phyloP scores from a whole-genome alignment of 306 rosid genomes.

The Chamaecrista fasciculata region DNA sequence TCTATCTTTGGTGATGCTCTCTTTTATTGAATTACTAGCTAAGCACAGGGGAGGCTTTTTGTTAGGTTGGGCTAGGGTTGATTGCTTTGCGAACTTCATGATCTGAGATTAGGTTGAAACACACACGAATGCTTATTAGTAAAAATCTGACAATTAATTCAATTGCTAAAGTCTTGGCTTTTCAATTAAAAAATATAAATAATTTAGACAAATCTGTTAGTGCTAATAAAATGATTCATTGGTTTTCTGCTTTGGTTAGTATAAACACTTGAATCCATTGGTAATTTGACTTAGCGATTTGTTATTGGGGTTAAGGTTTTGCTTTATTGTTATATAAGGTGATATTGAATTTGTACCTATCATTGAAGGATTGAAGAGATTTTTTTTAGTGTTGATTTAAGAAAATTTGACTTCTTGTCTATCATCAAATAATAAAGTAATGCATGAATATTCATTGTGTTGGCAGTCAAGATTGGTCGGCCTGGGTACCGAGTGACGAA shows the following conservation, averaged over 20 bases:
- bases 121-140: neutral
- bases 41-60: neutral
- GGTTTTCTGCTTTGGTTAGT: neutral
- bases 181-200: neutral
- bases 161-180: neutral
- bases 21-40: neutral
- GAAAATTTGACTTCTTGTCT: neutral
- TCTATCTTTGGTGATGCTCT: neutral
- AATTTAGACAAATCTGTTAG: neutral
- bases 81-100: neutral
- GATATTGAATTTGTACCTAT: neutral
- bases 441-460: neutral
- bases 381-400: neutral
- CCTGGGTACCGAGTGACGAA: slow-evolving; percentile 93
- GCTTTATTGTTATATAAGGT: neutral
- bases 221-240: neutral
- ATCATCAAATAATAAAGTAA: neutral
- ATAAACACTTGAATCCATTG: neutral
- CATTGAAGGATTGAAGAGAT: neutral
- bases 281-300: neutral
- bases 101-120: neutral
- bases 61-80: neutral
- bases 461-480: slow-evolving; percentile 88
- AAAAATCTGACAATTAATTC: neutral
- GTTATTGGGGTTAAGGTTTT: neutral